Conservation (phyloP, 2,329 filamentous ascomycete species). For the Plenodomus tracheiphilus region DNA sequence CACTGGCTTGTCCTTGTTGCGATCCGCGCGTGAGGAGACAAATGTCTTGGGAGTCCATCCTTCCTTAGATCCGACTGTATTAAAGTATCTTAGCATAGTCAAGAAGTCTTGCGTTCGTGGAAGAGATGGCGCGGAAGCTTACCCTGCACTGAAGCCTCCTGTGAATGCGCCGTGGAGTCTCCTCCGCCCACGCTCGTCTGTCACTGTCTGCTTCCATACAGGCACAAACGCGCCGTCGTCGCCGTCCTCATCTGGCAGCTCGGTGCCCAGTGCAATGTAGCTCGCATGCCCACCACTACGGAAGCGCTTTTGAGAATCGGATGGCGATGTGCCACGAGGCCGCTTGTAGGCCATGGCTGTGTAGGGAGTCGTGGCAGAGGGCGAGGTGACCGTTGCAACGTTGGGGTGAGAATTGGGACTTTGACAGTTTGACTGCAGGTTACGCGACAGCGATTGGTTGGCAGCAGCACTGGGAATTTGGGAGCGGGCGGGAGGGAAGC, state of each 20-base stretch:
- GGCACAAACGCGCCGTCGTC: conserved; percentile 93
- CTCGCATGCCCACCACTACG: conserved; percentile 53
- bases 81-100: conserved; percentile 75
- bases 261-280: conserved; percentile 64
- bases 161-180: conserved; percentile 95
- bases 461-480: background rate
- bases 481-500: background rate
- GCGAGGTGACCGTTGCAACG: background rate
- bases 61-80: conserved; percentile 97
- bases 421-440: background rate
- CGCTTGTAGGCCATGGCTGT: conserved; percentile 41
- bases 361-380: background rate
- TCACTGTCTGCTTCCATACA: conserved; percentile 97
- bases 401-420: background rate
- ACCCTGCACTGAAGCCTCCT: conserved; percentile 95
- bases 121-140: conserved; percentile 46
- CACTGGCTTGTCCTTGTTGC: conserved; percentile 68
- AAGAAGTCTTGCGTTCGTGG: conserved; percentile 34
- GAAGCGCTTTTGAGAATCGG: conserved; percentile 71
- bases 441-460: background rate
- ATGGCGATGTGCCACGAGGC: conserved; percentile 32
- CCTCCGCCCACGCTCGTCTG: conserved; percentile 87
- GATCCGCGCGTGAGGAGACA: conserved; percentile 82
- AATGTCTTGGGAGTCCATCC: conserved; percentile 94
- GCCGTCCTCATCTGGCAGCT: conserved; percentile 74